phyloP scores from a whole-genome alignment of 1,139 yeast genomes.

The Pichia cactophila region DNA sequence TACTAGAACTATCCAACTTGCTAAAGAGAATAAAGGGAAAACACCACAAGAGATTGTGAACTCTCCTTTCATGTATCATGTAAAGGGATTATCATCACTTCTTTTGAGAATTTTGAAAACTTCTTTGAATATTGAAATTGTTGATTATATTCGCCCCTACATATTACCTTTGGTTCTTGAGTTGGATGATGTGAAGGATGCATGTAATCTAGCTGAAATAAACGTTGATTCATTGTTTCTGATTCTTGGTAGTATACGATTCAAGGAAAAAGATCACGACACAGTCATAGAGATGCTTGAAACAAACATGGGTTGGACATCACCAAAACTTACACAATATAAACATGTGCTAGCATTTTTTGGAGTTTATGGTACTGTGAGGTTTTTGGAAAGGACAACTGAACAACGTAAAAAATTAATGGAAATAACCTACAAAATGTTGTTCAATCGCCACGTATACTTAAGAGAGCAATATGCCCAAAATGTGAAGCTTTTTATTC shows the following conservation, averaged over 20 bases:
- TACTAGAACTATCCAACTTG: conserved; percentile 16
- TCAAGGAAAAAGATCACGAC: conserved; percentile 21
- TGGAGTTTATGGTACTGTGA: conserved; percentile 69
- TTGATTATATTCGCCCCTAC: conserved; percentile 34
- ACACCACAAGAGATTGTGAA: conserved; percentile 41
- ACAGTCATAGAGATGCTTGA: conserved; percentile 47
- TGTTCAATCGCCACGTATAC: conserved; percentile 62
- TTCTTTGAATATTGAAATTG: conserved; percentile 36
- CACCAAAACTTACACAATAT: conserved; percentile 59
- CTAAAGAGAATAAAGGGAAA: conserved; percentile 20
- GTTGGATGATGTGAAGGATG: conserved; percentile 68
- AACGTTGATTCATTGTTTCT: conserved; percentile 19
- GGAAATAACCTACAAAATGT: conserved; percentile 42
- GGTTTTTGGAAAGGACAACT: conserved; percentile 48
- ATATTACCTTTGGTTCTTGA: conserved; percentile 68
- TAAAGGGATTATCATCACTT: conserved; percentile 31
- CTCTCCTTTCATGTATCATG: conserved; percentile 40
- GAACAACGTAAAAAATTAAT: conserved; percentile 47
- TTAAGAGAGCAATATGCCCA: conserved; percentile 72
- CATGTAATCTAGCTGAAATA: conserved; percentile 65
- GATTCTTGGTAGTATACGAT: conserved; percentile 23
- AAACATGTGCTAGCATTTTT: conserved; percentile 61
- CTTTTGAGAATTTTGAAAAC: conserved; percentile 34
- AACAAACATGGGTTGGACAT: conserved; percentile 32
- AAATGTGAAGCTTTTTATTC: conserved; percentile 74